phyloP scores from a whole-genome alignment of 2,329 filamentous ascomycete genomes.

The Cryphonectria nitschkei region DNA sequence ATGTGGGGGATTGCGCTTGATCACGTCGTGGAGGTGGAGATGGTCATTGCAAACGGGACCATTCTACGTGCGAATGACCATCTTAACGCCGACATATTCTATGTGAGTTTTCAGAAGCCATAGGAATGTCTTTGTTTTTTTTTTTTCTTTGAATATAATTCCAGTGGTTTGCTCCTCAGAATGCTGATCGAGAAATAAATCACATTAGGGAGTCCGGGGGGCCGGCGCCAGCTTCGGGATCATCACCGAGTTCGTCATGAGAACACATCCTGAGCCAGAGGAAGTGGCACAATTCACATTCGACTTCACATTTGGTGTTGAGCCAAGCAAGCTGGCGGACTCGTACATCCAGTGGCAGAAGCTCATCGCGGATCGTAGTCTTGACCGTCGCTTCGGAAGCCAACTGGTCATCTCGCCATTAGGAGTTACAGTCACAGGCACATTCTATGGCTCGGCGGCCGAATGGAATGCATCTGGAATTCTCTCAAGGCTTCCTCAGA shows the following conservation, averaged over 20 bases:
- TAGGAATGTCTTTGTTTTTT: no score
- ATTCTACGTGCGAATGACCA: conserved; percentile 51
- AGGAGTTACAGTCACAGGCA: conserved; percentile 60
- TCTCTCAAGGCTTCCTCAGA: conserved; percentile 48
- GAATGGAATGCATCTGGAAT: conserved; percentile 60
- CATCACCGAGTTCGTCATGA: conserved; percentile 59
- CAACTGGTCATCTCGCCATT: conserved; percentile 58
- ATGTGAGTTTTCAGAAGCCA: conserved; percentile 38
- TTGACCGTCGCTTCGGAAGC: conserved; percentile 62
- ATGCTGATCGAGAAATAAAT: not conserved
- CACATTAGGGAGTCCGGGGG: conserved; percentile 52
- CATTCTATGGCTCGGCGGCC: conserved; percentile 61
- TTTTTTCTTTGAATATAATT: no score
- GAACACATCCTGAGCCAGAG: conserved; percentile 59
- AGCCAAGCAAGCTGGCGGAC: conserved; percentile 48
- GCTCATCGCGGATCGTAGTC: conserved; percentile 54
- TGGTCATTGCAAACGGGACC: conserved; percentile 59
- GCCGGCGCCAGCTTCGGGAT: conserved; percentile 61
- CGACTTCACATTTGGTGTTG: conserved; percentile 53
- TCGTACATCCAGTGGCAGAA: conserved; percentile 62
- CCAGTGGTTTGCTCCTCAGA: no score
- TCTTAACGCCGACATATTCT: conserved; percentile 59
- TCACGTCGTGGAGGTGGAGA: conserved; percentile 57
- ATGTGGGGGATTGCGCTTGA: conserved; percentile 63
- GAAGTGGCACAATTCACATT: conserved; percentile 63